Base-by-base conservation (phyloP, 805 yeast species). In the Candida michaelii region DNA sequence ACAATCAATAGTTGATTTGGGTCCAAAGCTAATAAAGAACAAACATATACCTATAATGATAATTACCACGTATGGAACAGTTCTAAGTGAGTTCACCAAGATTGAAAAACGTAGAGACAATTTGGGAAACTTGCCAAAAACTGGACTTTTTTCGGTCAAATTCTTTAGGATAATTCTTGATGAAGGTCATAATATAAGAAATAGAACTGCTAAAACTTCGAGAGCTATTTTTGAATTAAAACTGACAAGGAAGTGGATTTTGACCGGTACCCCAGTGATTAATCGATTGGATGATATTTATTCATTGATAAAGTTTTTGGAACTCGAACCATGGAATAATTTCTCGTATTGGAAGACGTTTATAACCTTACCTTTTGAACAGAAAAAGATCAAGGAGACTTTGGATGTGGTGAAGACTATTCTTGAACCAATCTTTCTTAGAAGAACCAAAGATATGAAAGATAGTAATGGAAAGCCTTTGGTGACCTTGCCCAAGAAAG, bases 231-330 rank as follows among this genome's bases (percentile, higher is more conserved):
- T 77, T 60, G 84, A 77, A 16, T 56, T 90, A n/a, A 54, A 64
- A 8, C 80, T 87, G 52, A 67, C 72, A 14, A 70, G 93, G 37
- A 79, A 80, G 46, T 90, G 98, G 98, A 71, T 85, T 3, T 67
- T 91, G 36, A 89, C 97, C 0, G 98, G 98, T 6, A 90, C 98
- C 0, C 97, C 98, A 0, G 86, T 90, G 21, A 85, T 89, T 30
- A 90, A 90, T 60, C 68, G 90, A 48, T 68, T 91, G 8, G 97
- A 91, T 59, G 98, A 91, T 59, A 63, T 91, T 36, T 90, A 77
- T 56, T 83, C 95, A 5, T 62, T 89, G 37, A 77, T 89, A 13
- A 79, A 80, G 50, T 91, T 83, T 54, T 63, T 91, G 36, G 72
- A 80, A 32, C 63, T 90, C n/a, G 88, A 86, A 51, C 98, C 98